These are phyloP conservation scores for Exophiala calicioides DNA, from an alignment of 2,329 filamentous ascomycete species.

Conservation along the genomic window DNA sequence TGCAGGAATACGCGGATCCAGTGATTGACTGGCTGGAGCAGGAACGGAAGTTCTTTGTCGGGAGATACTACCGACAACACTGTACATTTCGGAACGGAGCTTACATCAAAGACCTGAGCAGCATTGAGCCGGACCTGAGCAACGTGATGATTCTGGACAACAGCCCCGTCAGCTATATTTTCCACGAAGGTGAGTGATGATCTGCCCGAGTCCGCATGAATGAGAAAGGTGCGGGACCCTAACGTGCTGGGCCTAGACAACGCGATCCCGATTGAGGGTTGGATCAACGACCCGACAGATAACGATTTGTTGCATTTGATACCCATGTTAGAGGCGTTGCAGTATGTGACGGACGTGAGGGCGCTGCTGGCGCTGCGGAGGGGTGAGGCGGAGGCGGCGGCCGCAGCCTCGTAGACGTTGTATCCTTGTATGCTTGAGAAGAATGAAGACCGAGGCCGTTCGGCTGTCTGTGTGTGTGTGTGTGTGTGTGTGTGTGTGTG, in stretches of 20 bases:
- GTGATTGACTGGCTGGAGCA: slow-evolving; percentile 98
- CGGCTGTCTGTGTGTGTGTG: too few species aligned
- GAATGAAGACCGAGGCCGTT: too few species aligned
- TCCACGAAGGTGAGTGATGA: slow-evolving; percentile 82
- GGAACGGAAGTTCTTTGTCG: slow-evolving; percentile 94
- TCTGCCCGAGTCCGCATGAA: too few species aligned
- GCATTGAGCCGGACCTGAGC: slow-evolving; percentile 93
- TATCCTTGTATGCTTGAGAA: not conserved
- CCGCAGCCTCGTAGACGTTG: slow-evolving; percentile 29
- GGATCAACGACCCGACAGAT: slow-evolving; percentile 98
- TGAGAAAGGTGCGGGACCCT: too few species aligned
- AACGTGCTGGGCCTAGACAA: slow-evolving; percentile 68
- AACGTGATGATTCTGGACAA: slow-evolving; percentile 99
- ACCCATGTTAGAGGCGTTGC: slow-evolving; percentile 86
- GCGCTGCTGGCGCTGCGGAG: slow-evolving; percentile 84
- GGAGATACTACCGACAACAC: slow-evolving; percentile 92
- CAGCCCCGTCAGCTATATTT: slow-evolving; percentile 96
- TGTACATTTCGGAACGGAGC: slow-evolving; percentile 94
- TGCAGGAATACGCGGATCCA: slow-evolving; percentile 97
- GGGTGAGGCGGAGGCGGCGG: slow-evolving; percentile 62
- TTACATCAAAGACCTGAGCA: slow-evolving; percentile 96
- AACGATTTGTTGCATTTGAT: slow-evolving; percentile 91
- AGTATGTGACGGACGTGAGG: slow-evolving; percentile 94
- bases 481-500: too few species aligned
- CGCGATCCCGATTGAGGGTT: slow-evolving; percentile 97